A percentile compares a stretch with the other conserved stretches of the same genome.
Evolutionary conservation across 345 rosid species (phyloP).

Genomic region (Eucalyptus erythrocorys): DNA sequence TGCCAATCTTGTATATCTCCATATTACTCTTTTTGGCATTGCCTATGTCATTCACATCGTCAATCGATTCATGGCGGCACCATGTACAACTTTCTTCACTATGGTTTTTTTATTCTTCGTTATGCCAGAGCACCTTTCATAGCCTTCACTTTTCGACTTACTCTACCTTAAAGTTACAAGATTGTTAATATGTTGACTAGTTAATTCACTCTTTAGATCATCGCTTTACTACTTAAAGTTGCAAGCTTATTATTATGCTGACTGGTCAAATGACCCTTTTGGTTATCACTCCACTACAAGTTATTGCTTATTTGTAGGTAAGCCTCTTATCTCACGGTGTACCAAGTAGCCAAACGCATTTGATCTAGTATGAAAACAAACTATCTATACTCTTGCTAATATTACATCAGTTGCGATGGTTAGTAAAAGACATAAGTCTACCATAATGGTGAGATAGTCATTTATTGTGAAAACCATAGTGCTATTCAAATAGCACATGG

Average conservation of each 20-base stretch:
- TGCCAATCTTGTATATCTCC: neutral
- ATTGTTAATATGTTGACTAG: neutral
- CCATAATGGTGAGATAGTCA: neutral
- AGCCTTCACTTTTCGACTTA: neutral
- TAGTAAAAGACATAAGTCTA: neutral
- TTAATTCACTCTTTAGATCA: neutral
- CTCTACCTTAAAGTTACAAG: neutral
- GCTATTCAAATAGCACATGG: neutral
- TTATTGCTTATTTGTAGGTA: neutral
- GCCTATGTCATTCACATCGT: fast-evolving
- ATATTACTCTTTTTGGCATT: neutral
- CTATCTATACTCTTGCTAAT: neutral
- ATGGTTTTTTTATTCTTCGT: neutral
- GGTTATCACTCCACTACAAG: neutral
- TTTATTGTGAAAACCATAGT: neutral
- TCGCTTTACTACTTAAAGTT: neutral
- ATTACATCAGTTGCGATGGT: neutral
- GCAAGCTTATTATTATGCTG: neutral
- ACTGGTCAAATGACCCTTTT: neutral
- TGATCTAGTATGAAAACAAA: neutral
- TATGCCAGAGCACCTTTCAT: neutral
- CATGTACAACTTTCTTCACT: neutral
- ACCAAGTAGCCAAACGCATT: too few relatives aligned
- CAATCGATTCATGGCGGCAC: neutral
- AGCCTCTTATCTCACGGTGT: neutral